Conservation (phyloP, 1,284 basidiomycete genomes). For the Tremellales sp. region DNA sequence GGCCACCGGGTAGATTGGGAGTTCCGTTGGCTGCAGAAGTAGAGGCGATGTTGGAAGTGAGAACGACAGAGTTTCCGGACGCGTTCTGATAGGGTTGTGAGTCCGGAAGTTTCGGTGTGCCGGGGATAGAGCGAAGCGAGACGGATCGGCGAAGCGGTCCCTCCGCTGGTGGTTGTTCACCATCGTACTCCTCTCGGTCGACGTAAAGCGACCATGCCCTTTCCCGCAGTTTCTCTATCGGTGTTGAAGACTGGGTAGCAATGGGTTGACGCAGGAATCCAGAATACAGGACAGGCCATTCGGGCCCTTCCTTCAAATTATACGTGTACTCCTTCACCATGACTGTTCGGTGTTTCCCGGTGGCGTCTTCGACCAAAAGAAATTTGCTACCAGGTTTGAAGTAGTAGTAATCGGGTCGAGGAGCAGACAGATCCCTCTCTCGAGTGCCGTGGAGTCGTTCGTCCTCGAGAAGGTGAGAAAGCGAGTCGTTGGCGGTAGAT, state of each 20-base stretch:
- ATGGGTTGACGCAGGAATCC: conserved; percentile 43
- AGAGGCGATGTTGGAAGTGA: conserved; percentile 84
- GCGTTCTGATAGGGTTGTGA: conserved; percentile 62
- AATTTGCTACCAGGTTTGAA: conserved; percentile 76
- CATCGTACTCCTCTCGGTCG: conserved; percentile 31
- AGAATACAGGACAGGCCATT: conserved; percentile 54
- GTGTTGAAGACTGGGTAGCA: conserved; percentile 22
- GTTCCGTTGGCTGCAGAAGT: conserved; percentile 58
- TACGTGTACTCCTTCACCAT: conserved; percentile 55
- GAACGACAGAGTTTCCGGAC: conserved; percentile 88
- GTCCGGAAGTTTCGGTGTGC: conserved; percentile 30
- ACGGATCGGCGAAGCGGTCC: conserved; percentile 32
- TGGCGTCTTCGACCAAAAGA: conserved; percentile 86
- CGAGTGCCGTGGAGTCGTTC: conserved; percentile 82
- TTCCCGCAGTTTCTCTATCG: conserved; percentile 34
- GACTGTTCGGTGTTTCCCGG: conserved; percentile 61
- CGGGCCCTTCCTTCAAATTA: conserved; percentile 40
- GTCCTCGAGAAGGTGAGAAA: conserved; percentile 67
- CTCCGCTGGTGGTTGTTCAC: conserved; percentile 33
- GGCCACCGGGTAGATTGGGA: conserved; percentile 23
- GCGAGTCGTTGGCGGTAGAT: conserved; percentile 32
- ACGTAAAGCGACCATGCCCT: conserved; percentile 41
- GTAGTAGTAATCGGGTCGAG: conserved; percentile 82
- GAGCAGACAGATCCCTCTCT: conserved; percentile 86
- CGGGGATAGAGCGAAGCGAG: conserved; percentile 25